phyloP scores from a whole-genome alignment of 164 flowering plant species.

The Dillenia turbinata region DNA sequence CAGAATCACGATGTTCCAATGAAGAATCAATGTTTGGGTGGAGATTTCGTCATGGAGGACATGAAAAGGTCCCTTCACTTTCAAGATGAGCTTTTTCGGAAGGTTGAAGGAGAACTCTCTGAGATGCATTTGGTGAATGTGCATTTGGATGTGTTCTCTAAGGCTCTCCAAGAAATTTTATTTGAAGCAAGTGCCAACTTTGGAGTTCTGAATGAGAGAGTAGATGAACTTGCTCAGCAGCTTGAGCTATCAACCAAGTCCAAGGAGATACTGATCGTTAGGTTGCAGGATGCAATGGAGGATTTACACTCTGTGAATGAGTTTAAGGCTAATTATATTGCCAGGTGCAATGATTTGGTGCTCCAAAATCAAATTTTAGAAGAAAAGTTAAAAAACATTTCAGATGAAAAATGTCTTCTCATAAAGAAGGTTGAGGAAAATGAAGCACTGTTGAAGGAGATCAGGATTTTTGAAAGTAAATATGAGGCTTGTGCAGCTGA shows the following conservation, averaged over 20 bases:
- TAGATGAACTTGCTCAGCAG: slow-evolving; percentile 36
- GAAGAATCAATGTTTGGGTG: slow-evolving; percentile 34
- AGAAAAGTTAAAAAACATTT: slow-evolving; percentile 33
- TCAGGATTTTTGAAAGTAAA: slow-evolving; percentile 35
- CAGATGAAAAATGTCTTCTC: slow-evolving; percentile 52
- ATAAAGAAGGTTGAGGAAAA: slow-evolving; percentile 44
- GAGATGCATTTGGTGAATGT: slow-evolving; percentile 52
- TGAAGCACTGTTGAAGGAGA: slow-evolving; percentile 41
- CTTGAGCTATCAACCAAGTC: slow-evolving; percentile 47
- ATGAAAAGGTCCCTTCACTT: slow-evolving; percentile 46
- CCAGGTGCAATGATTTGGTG: slow-evolving; percentile 45
- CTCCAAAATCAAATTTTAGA: slow-evolving; percentile 50
- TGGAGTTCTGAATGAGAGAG: slow-evolving; percentile 32
- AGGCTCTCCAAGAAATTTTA: slow-evolving; percentile 47
- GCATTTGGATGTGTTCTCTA: slow-evolving; percentile 60
- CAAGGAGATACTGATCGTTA: slow-evolving; percentile 43
- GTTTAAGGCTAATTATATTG: slow-evolving; percentile 33
- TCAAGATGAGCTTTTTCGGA: slow-evolving; percentile 60
- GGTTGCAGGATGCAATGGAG: slow-evolving; percentile 57
- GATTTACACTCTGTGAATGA: slow-evolving; percentile 46
- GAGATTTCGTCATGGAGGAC: slow-evolving; percentile 44
- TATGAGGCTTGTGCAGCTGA: slow-evolving; percentile 50
- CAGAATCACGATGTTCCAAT: slow-evolving; percentile 26
- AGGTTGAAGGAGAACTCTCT: slow-evolving; percentile 62
- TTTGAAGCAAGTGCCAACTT: slow-evolving; percentile 43